Base-by-base conservation (phyloP, 1,139 yeast species). In the Debaryomyces udenii region DNA sequence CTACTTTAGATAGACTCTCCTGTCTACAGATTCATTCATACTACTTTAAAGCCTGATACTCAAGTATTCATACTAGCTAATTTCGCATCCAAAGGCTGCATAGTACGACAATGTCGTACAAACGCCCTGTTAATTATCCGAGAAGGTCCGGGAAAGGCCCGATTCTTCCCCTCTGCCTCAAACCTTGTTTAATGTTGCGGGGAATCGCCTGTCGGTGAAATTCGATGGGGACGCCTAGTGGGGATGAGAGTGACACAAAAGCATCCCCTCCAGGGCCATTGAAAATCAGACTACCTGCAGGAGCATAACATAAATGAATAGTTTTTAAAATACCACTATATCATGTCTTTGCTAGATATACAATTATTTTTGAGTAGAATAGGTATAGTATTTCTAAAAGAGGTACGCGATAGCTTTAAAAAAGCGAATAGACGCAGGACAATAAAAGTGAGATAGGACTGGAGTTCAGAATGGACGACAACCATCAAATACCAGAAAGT, bases 1-100 rank as follows among this genome's bases (percentile, higher is more conserved):
- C 9, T 68, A 64, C 38, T 66, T 68, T 48, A 59, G 69, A 43
- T 59, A 44, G 11, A 11, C 6, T 11, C n/a, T n/a, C n/a, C n/a
- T n/a, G n/a, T n/a, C n/a, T n/a, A n/a, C n/a, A n/a, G n/a, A n/a
- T n/a, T n/a, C n/a, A n/a, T n/a, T n/a, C n/a, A n/a, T n/a, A n/a
- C n/a, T n/a, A n/a, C n/a, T n/a, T n/a, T n/a, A n/a, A n/a, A n/a
- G n/a, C n/a, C n/a, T n/a, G n/a, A n/a, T n/a, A n/a, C n/a, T n/a
- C n/a, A n/a, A n/a, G n/a, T n/a, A n/a, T n/a, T n/a, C n/a, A n/a
- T n/a, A n/a, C n/a, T n/a, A n/a, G n/a, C n/a, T n/a, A n/a, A n/a
- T 20, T 20, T 20, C 22, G 22, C 22, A 20, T 6, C 22, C 22
- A 20, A 6, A 20, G n/a, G 22, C 22, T 20, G 22, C 22, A 20